Evolutionary conservation across 257 asterid genomes (phyloP).

Genomic region (Haberlea rhodopensis): DNA sequence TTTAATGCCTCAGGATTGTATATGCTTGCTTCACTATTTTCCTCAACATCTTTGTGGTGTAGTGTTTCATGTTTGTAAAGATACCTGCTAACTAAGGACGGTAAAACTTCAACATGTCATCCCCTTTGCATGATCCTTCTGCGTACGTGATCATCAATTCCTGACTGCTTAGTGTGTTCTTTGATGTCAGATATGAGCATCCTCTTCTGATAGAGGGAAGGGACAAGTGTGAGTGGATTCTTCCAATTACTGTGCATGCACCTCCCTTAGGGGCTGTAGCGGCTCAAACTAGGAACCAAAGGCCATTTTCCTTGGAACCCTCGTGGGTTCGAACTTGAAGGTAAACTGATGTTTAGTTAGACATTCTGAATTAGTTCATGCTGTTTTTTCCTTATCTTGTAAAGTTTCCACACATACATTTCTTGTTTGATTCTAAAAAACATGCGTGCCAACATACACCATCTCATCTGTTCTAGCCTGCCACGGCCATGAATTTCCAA

Average conservation of each 20-base stretch:
- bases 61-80: background rate
- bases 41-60: background rate
- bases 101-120: background rate
- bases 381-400: slow-evolving; percentile 1
- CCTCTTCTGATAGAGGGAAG: slow-evolving; percentile 97
- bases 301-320: slow-evolving; percentile 55
- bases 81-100: background rate
- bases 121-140: slow-evolving; percentile 1
- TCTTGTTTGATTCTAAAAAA: background rate
- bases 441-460: background rate
- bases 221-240: slow-evolving; percentile 95
- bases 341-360: slow-evolving; percentile 29
- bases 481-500: background rate
- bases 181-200: slow-evolving; percentile 69
- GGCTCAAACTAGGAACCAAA: slow-evolving; percentile 59
- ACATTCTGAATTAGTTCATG: background rate
- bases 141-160: background rate
- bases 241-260: slow-evolving; percentile 89
- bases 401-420: background rate
- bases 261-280: slow-evolving; percentile 72
- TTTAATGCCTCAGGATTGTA: too few relatives aligned
- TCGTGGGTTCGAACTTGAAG: slow-evolving; percentile 74
- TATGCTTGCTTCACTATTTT: background rate
- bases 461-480: background rate
- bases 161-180: slow-evolving; percentile 14